Conservation (phyloP, 805 yeast genomes). For the Starmerella asiatica region DNA sequence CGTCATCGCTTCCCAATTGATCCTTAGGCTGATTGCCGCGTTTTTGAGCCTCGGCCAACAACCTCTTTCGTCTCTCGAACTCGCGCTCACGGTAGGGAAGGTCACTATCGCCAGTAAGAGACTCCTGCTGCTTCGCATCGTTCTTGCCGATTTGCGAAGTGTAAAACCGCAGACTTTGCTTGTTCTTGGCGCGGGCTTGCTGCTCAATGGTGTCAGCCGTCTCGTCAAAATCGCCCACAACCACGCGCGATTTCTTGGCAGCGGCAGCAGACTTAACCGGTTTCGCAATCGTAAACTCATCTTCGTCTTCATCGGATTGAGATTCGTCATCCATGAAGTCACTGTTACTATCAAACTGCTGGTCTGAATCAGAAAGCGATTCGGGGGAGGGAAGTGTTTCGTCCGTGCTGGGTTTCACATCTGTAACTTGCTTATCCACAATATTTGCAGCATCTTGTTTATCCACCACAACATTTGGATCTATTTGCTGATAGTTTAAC, state of each 20-base stretch:
- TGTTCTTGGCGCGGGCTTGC: slow-evolving; percentile 47
- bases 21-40: slow-evolving; percentile 58
- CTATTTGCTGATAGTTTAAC: slow-evolving; percentile 60
- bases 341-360: not conserved
- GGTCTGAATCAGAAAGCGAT: slow-evolving; percentile 3
- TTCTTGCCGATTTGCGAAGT: slow-evolving; percentile 92
- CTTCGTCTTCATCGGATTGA: slow-evolving; percentile 7
- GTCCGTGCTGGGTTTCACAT: not conserved
- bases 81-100: slow-evolving; percentile 82
- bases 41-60: slow-evolving; percentile 73
- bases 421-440: not conserved
- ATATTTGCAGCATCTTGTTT: not conserved
- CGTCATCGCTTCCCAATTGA: slow-evolving; percentile 30
- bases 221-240: slow-evolving; percentile 50
- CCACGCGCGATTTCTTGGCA: not conserved
- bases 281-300: slow-evolving; percentile 16
- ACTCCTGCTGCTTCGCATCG: slow-evolving; percentile 6
- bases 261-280: slow-evolving; percentile 10
- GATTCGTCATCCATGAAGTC: not conserved
- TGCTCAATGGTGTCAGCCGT: slow-evolving; percentile 64
- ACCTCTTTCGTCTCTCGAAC: slow-evolving; percentile 78
- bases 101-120: slow-evolving; percentile 65
- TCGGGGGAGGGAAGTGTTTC: not conserved
- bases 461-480: slow-evolving; percentile 13
- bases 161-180: slow-evolving; percentile 79